phyloP scores from a whole-genome alignment of 2,329 filamentous ascomycete species.

The Fusarium devonianum region DNA sequence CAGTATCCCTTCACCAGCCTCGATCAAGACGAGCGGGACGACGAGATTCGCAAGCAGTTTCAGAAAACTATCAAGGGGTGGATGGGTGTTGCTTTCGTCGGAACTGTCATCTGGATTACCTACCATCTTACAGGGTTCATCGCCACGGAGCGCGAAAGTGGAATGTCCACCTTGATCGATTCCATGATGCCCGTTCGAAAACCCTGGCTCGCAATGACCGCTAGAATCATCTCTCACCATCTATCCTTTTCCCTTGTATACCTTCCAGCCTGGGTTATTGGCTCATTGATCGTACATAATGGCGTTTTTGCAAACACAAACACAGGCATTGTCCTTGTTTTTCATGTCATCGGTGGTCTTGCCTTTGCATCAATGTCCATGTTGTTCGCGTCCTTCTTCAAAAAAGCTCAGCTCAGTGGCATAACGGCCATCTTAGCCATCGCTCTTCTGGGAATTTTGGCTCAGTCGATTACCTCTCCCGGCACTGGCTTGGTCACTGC shows the following conservation, averaged over 20 bases:
- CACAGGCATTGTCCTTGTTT: conserved; percentile 71
- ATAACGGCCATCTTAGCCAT: conserved; percentile 77
- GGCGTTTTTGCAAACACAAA: conserved; percentile 73
- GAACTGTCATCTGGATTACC: conserved; percentile 79
- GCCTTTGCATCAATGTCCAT: conserved; percentile 82
- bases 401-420: conserved; percentile 85
- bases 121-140: conserved; percentile 90
- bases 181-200: conserved; percentile 84
- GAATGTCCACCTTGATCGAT: conserved; percentile 88
- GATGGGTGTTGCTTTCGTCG: conserved; percentile 79
- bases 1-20: conserved; percentile 81
- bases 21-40: conserved; percentile 71
- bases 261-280: conserved; percentile 81
- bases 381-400: conserved; percentile 83
- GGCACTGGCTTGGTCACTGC: conserved; percentile 70
- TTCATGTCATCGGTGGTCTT: conserved; percentile 78
- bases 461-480: conserved; percentile 74
- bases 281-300: conserved; percentile 67
- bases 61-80: conserved; percentile 77
- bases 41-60: conserved; percentile 72
- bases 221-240: conserved; percentile 80
- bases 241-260: conserved; percentile 83
- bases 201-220: conserved; percentile 78
- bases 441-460: conserved; percentile 80
- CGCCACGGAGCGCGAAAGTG: conserved; percentile 83